Conservation (phyloP, 176 grass and related monocot species). For the Secale cereale region DNA sequence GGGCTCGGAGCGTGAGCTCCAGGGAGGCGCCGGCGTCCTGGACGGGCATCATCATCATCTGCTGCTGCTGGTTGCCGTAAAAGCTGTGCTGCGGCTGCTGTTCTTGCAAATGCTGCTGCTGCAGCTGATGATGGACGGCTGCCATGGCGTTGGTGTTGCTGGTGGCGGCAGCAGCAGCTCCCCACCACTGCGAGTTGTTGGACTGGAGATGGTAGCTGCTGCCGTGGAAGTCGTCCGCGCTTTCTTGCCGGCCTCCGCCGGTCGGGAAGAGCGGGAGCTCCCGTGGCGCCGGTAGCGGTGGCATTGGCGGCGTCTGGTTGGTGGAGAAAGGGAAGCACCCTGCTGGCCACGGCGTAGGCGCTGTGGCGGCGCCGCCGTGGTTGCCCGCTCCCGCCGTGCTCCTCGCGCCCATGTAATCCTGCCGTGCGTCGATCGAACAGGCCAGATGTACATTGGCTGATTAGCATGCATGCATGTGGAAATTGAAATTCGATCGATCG, state of each 20-base stretch:
- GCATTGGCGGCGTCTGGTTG: not conserved
- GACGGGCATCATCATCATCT: not conserved
- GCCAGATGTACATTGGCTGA: not conserved
- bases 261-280: constrained; percentile 67
- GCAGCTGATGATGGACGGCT: constrained; percentile 14
- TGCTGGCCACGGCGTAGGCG: not conserved
- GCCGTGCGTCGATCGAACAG: not conserved
- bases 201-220: not conserved
- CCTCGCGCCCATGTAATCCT: no score
- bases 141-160: not conserved
- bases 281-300: constrained; percentile 8
- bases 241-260: not conserved
- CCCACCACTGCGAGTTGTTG: constrained; percentile 20
- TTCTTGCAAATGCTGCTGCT: constrained; percentile 6
- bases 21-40: constrained; percentile 42
- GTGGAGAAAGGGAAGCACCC: constrained; percentile 24
- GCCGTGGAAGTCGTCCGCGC: not conserved
- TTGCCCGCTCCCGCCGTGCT: not conserved
- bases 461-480: not conserved
- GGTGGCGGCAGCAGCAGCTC: not conserved
- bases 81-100: constrained; percentile 26
- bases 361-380: not conserved
- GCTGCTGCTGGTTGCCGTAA: constrained; percentile 21
- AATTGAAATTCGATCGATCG: not conserved
- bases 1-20: constrained; percentile 59